Evolutionary conservation across 768 basidiomycete genomes (phyloP), one percentile per base, ranked within the genome.

Genomic region (Albatrellus ellisii): DNA sequence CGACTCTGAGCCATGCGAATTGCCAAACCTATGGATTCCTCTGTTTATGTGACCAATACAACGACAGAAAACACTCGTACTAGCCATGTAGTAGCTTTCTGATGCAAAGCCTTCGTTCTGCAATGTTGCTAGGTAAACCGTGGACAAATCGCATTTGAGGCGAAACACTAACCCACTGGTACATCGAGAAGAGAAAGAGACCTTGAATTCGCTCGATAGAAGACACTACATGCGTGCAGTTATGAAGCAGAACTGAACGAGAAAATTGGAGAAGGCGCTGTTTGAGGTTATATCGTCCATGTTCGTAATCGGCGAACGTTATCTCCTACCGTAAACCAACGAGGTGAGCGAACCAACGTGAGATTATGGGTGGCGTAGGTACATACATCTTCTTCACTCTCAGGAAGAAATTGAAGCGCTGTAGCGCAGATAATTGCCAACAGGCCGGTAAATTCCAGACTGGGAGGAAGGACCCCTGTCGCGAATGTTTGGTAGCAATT

Each of bases 1-100:
- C 53, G 41, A 21, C 47, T 48, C 36, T 54, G 53, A 6, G 53
- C 53, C 46, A 49, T 51, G 12, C 53, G 52, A 36, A 54, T 51
- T 6, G 53, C 53, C 10, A 48, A 37, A 26, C 17, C 35, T 36
- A 14, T 11, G 5, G n/a, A n/a, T n/a, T n/a, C n/a, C n/a, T n/a
- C n/a, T n/a, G n/a, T n/a, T n/a, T n/a, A n/a, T n/a, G n/a, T n/a
- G n/a, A n/a, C n/a, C n/a, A n/a, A n/a, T n/a, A n/a, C n/a, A n/a
- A n/a, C n/a, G n/a, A 4, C 2, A 31, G 17, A 21, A 36, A 7
- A 14, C 4, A 10, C 17, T 9, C 35, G 35, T 21, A 36, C 41
- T 43, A 11, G 41, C 28, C 18, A 45, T 47, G 28, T 49, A 49
- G 37, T 41, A 49, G 26, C 47, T 39, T 37, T 51, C 48, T 7